Conservation (phyloP, 2,329 filamentous ascomycete genomes). For the Penicillium decumbens region DNA sequence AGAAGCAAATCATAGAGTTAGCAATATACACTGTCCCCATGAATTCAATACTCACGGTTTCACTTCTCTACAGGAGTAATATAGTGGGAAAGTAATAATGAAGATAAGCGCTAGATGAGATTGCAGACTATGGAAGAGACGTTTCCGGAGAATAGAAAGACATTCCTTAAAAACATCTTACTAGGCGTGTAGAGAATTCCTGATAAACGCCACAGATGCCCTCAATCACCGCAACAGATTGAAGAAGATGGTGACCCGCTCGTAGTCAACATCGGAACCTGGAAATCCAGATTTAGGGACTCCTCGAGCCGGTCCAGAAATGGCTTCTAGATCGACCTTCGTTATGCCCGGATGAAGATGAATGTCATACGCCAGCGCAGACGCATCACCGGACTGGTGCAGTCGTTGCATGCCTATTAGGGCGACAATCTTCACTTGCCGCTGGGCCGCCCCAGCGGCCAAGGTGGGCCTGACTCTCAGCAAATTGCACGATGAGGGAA, state of each 20-base stretch:
- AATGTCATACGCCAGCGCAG: constrained; percentile 69
- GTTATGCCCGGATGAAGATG: constrained; percentile 69
- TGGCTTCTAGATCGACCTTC: constrained; percentile 70
- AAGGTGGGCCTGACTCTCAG: constrained; percentile 67
- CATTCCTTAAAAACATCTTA: too few relatives aligned
- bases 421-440: constrained; percentile 73
- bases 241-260: constrained; percentile 71
- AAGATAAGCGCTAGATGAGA: too few relatives aligned
- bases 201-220: too few relatives aligned
- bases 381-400: constrained; percentile 48
- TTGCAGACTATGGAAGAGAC: too few relatives aligned
- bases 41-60: neutral
- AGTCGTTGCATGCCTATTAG: constrained; percentile 61
- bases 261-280: constrained; percentile 60
- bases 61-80: neutral
- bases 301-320: constrained; percentile 63
- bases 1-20: neutral
- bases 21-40: neutral
- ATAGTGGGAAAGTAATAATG: neutral
- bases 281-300: constrained; percentile 53
- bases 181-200: too few relatives aligned
- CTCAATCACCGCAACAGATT: constrained; percentile 55
- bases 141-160: too few relatives aligned
- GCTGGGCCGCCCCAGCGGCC: constrained; percentile 58
- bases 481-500: constrained; percentile 63